phyloP scores from a whole-genome alignment of 345 rosid species.

The Rubroshorea leprosula region DNA sequence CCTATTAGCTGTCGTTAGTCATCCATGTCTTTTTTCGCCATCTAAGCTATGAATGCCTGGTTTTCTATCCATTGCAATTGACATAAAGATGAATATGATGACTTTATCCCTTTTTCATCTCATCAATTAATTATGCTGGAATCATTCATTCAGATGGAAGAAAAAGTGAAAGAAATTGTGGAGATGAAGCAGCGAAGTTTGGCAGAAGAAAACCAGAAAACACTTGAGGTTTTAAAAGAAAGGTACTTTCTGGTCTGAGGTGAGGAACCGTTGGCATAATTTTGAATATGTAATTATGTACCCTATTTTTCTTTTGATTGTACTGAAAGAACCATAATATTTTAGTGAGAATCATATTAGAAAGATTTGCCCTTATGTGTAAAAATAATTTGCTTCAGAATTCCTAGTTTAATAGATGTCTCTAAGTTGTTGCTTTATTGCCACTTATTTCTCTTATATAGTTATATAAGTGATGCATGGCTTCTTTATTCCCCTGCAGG shows the following conservation, averaged over 20 bases:
- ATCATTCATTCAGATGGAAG: slow-evolving; percentile 84
- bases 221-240: slow-evolving; percentile 82
- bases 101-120: not conserved
- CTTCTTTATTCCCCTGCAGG: slow-evolving; percentile 34
- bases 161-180: slow-evolving; percentile 95
- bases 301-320: too few species aligned
- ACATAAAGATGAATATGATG: not conserved
- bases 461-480: not conserved
- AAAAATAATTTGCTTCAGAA: slow-evolving; percentile 4
- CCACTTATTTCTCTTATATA: not conserved
- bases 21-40: not conserved
- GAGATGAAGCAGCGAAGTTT: slow-evolving; percentile 94
- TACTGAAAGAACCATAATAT: too few species aligned
- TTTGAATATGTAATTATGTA: too few species aligned
- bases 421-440: slow-evolving; percentile 1
- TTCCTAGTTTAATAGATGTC: slow-evolving; percentile 6
- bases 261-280: not conserved
- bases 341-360: too few species aligned
- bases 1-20: not conserved
- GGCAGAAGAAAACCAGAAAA: slow-evolving; percentile 98
- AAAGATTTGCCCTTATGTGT: not conserved
- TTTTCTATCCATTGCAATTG: not conserved
- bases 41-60: not conserved
- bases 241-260: slow-evolving; percentile 39
- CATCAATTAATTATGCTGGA: too few species aligned